phyloP scores from a whole-genome alignment of 306 rosid species.

The Oxytropis ochrocephala region DNA sequence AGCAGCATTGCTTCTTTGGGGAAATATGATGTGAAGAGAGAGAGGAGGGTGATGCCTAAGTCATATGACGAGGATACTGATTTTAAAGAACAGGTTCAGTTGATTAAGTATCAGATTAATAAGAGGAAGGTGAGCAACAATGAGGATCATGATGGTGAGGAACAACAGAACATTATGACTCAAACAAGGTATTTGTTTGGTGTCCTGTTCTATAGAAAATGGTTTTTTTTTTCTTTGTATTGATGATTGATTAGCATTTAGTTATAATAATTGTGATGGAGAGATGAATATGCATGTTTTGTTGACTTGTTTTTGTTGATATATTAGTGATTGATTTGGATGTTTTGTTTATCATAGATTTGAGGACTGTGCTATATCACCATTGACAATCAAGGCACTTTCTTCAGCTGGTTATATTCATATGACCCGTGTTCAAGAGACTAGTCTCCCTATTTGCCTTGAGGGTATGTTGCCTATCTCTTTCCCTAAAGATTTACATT shows the following conservation, averaged over 20 bases:
- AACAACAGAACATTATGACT: conserved; percentile 45
- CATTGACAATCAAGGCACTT: conserved; percentile 70
- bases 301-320: background rate
- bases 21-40: conserved; percentile 59
- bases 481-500: background rate
- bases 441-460: conserved; percentile 55
- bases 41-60: conserved; percentile 48
- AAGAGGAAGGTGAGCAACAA: conserved; percentile 41
- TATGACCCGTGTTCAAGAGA: conserved; percentile 87
- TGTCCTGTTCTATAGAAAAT: background rate
- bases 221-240: background rate
- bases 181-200: conserved; percentile 48
- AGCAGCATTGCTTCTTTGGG: conserved; percentile 82
- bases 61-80: conserved; percentile 34
- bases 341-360: conserved; percentile 43
- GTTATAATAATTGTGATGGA: background rate
- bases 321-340: conserved; percentile 5
- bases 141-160: conserved; percentile 20
- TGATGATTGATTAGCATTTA: background rate
- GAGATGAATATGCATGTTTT: conserved; percentile 12
- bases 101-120: conserved; percentile 51
- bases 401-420: conserved; percentile 62
- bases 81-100: conserved; percentile 52
- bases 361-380: conserved; percentile 81
- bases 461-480: conserved; percentile 52